Base-by-base conservation (phyloP, 495 filamentous ascomycete genomes). In the Chlorociboria aeruginascens region DNA sequence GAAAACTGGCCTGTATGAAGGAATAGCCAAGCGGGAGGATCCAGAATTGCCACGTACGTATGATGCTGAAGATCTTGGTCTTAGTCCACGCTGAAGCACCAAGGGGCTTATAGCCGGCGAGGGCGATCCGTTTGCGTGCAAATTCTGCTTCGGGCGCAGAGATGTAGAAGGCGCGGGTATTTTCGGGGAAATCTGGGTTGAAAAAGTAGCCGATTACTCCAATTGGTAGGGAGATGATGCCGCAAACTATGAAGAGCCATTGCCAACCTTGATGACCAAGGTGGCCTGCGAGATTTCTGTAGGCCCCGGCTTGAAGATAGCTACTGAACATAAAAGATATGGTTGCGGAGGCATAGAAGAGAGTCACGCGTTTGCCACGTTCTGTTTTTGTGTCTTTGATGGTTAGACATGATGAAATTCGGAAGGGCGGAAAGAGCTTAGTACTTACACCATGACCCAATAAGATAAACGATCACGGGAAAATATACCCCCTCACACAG, bases 281-380 rank as follows among this genome's bases (percentile, higher is more conserved):
- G 6, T 47, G 51, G 2, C 74, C 76, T 16, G 65, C 66, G 0
- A 77, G 55, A 30, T 60, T 59, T 3, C 60, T 59, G 46, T 71
- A 76, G 1, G 73, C 71, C 0, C 61, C 71, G 0, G 70, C 67
- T 64, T 73, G 71, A 1, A 84, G 65, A 43, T 68, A 77, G 0
- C 73, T 73, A 1, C 65, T 68, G 48, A 76, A 70, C 66, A 76
- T 69, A 36, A 53, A 60, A 0, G 63, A 67, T 8, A 53, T 52
- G 8, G 39, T 45, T 1, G 50, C 52, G 7, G 56, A 52, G 8
- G 50, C 41, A 14, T 56, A 58, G 50, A 67, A 69, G n/a, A 71
- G 59, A 17, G 47, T 52, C 6, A 42, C 57, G n/a, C 64, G 59
- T 45, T 69, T 69, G 2, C 54, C 66, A n/a, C 62, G 48, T 41